A percentile compares a stretch with the other conserved stretches of the same genome.
Conservation (phyloP, 768 basidiomycete genomes). For the Mycena alexandri region DNA sequence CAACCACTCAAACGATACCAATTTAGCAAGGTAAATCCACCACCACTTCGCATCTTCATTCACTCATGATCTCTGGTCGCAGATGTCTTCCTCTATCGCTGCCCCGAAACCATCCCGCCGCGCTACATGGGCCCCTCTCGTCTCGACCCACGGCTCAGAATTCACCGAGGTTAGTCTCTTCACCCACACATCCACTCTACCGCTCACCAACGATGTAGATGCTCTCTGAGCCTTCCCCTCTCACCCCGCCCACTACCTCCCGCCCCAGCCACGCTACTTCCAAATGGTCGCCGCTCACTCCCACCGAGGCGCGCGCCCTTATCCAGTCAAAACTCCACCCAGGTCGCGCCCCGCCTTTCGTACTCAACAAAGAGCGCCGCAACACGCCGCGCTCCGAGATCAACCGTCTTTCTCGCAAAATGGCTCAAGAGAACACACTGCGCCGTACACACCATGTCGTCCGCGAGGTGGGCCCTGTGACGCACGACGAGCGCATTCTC, state of each 20-base stretch:
- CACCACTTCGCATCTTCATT: too few relatives aligned
- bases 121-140: not conserved
- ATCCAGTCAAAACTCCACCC: not conserved
- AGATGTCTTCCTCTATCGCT: not conserved
- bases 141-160: not conserved
- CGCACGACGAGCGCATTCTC: too few relatives aligned
- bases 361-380: not conserved
- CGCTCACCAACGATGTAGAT: not conserved
- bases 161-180: not conserved
- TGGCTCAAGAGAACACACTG: too few relatives aligned
- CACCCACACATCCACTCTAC: too few relatives aligned
- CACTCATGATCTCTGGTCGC: not conserved
- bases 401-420: not conserved
- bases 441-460: too few relatives aligned
- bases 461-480: too few relatives aligned
- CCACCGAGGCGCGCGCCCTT: not conserved
- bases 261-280: too few relatives aligned
- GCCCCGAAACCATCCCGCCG: not conserved
- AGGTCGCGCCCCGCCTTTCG: not conserved
- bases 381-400: conserved; percentile 1
- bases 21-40: too few relatives aligned
- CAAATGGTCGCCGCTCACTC: too few relatives aligned
- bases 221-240: too few relatives aligned
- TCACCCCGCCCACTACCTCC: too few relatives aligned
- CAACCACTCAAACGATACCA: too few relatives aligned